Percentiles rank a stretch among this genome's conserved stretches.
These are phyloP conservation scores for Hypoxylon fuscum DNA, from an alignment of 495 filamentous ascomycete genomes.

Conservation along the genomic window DNA sequence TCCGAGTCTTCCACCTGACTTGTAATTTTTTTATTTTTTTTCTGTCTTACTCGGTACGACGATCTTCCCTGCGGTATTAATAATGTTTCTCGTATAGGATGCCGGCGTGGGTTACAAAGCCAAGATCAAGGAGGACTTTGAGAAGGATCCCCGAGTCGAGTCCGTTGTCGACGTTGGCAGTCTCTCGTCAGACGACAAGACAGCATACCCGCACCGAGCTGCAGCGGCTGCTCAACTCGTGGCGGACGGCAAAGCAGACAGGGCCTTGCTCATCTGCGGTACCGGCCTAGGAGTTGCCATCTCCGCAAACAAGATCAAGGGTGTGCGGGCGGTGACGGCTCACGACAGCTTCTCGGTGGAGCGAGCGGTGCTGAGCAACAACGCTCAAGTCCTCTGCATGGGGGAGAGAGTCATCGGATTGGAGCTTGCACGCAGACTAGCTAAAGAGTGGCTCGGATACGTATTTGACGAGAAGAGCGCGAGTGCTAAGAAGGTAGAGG, in stretches of 20 bases:
- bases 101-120: constrained; percentile 83
- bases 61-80: constrained; percentile 39
- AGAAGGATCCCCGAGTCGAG: constrained; percentile 70
- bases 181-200: constrained; percentile 69
- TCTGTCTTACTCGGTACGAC: too few relatives aligned
- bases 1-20: constrained; percentile 25
- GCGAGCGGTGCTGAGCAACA: constrained; percentile 81
- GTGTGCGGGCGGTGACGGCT: constrained; percentile 84
- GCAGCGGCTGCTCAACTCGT: constrained; percentile 74
- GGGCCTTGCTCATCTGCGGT: constrained; percentile 86
- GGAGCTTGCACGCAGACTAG: constrained; percentile 79
- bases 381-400: constrained; percentile 89
- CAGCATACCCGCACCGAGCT: constrained; percentile 83
- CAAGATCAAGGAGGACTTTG: constrained; percentile 77
- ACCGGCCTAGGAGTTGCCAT: constrained; percentile 89
- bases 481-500: constrained; percentile 78
- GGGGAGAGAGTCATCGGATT: constrained; percentile 84
- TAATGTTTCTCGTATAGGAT: constrained; percentile 56
- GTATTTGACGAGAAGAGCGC: constrained; percentile 77
- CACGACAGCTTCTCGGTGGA: constrained; percentile 88
- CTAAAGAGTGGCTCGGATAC: constrained; percentile 83
- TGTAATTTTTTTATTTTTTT: too few relatives aligned
- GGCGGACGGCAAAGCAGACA: constrained; percentile 73
- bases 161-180: constrained; percentile 74
- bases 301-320: constrained; percentile 85